Conservation (phyloP, 768 basidiomycete genomes). For the Rhizopogon rudus region DNA sequence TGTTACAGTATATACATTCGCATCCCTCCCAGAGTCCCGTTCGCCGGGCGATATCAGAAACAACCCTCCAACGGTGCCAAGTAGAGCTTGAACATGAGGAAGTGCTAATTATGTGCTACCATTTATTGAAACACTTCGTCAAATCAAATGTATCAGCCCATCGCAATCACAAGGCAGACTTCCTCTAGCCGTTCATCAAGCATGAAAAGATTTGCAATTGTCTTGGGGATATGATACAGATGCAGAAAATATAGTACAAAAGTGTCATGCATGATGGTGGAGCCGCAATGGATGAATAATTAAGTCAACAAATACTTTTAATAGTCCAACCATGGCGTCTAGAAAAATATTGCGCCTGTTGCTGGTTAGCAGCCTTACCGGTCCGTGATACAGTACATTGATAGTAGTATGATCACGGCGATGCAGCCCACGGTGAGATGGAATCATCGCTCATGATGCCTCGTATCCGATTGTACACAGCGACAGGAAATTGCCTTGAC, state of each 20-base stretch:
- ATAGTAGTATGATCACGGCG: constrained; percentile 9
- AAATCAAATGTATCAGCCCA: too few relatives aligned
- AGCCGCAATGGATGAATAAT: constrained; percentile 7
- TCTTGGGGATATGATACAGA: constrained; percentile 7
- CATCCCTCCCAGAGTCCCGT: too few relatives aligned
- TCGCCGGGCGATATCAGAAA: too few relatives aligned
- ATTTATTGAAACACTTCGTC: too few relatives aligned
- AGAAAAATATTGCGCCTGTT: constrained; percentile 5
- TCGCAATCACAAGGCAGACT: too few relatives aligned
- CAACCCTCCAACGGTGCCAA: too few relatives aligned
- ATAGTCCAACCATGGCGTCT: background rate
- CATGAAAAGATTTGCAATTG: background rate
- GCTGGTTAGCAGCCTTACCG: background rate
- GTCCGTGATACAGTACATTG: constrained; percentile 6
- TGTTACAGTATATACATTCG: too few relatives aligned
- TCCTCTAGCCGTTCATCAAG: background rate
- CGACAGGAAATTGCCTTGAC: constrained; percentile 66
- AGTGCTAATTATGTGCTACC: too few relatives aligned
- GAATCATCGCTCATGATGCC: constrained; percentile 76
- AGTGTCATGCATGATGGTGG: constrained; percentile 3
- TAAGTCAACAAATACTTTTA: constrained; percentile 7
- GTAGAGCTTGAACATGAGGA: too few relatives aligned
- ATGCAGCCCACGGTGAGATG: constrained; percentile 36
- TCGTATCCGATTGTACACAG: constrained; percentile 74
- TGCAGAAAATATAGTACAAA: constrained; percentile 7